Percentiles rank a stretch among this genome's conserved stretches.
phyloP scores from a whole-genome alignment of 768 basidiomycete genomes.

The Lepiota venenata region DNA sequence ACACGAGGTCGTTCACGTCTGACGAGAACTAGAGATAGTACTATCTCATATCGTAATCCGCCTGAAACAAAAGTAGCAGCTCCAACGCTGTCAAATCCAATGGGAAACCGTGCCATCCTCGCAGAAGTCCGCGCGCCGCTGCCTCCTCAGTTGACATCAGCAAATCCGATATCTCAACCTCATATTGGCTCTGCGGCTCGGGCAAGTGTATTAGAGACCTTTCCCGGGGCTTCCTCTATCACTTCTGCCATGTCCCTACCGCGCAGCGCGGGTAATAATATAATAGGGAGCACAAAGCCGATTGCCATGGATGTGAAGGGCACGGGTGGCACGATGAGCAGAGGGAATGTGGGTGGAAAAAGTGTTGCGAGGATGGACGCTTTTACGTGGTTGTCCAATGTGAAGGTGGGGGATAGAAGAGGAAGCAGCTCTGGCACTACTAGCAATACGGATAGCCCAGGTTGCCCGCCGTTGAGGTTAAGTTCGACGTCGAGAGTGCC shows the following conservation, averaged over 20 bases:
- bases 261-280: background rate
- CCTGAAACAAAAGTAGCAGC: slow-evolving; percentile 35
- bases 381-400: slow-evolving; percentile 69
- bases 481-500: slow-evolving; percentile 15
- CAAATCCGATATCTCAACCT: slow-evolving; percentile 29
- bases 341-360: slow-evolving; percentile 47
- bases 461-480: slow-evolving; percentile 41
- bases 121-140: slow-evolving; percentile 65
- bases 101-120: slow-evolving; percentile 63
- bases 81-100: slow-evolving; percentile 61
- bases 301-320: slow-evolving; percentile 14
- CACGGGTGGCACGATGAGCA: slow-evolving; percentile 43
- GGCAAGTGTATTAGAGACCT: slow-evolving; percentile 7
- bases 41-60: slow-evolving; percentile 54
- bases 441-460: slow-evolving; percentile 39
- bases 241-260: slow-evolving; percentile 1
- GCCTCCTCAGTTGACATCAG: slow-evolving; percentile 18
- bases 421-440: slow-evolving; percentile 58
- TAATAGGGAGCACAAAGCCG: background rate
- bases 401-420: slow-evolving; percentile 55
- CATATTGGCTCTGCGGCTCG: slow-evolving; percentile 21
- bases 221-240: background rate
- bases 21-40: slow-evolving; percentile 18
- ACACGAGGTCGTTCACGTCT: slow-evolving; percentile 28
- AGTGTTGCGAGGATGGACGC: slow-evolving; percentile 55